Evolutionary conservation across 169 alveolate species (phyloP).

Genomic region (Sarcocystis neurona): DNA sequence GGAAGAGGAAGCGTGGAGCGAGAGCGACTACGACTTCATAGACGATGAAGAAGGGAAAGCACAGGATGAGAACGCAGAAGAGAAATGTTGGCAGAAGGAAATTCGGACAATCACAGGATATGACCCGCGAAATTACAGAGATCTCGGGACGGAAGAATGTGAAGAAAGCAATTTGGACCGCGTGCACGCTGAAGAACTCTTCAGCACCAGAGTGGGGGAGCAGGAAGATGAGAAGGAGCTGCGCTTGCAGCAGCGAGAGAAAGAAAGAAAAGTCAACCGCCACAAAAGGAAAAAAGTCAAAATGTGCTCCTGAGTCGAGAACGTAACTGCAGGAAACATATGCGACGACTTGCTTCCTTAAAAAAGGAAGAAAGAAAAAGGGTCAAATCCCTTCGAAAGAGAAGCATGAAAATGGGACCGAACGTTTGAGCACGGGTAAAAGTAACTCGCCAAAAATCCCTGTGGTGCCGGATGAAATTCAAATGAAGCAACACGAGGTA

Average conservation of each 20-base stretch:
- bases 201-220: slow-evolving; percentile 13
- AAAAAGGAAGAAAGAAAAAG: too few relatives aligned
- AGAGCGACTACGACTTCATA: background rate
- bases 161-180: slow-evolving; percentile 39
- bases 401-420: too few relatives aligned
- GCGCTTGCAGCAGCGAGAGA: slow-evolving; percentile 34
- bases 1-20: background rate
- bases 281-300: too few relatives aligned
- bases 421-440: too few relatives aligned
- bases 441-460: too few relatives aligned
- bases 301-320: too few relatives aligned
- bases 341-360: too few relatives aligned
- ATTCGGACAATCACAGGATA: slow-evolving; percentile 49
- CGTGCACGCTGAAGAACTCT: slow-evolving; percentile 18
- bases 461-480: too few relatives aligned
- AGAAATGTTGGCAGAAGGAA: slow-evolving; percentile 26
- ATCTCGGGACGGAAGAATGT: slow-evolving; percentile 36
- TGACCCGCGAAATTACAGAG: slow-evolving; percentile 36
- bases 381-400: too few relatives aligned
- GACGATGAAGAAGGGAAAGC: background rate
- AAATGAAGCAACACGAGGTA: too few relatives aligned
- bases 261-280: background rate
- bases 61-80: background rate
- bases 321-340: too few relatives aligned
- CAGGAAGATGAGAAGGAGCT: slow-evolving; percentile 43